Evolutionary conservation across 1,139 yeast genomes (phyloP), one percentile per base, ranked within the genome.

Genomic region (Saccharomyces uvarum): DNA sequence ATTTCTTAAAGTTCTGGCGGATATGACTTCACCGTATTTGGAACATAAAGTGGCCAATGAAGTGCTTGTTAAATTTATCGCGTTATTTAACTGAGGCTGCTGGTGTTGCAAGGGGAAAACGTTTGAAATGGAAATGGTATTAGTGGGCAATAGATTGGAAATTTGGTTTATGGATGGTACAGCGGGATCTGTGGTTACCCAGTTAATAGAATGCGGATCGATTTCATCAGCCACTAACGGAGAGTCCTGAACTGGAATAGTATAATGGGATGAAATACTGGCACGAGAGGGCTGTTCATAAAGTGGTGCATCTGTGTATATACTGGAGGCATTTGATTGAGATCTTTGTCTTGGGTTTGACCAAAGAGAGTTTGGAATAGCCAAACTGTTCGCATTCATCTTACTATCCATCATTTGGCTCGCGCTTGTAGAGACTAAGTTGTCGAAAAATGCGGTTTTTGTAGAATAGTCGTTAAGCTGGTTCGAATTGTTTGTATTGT

Each of bases 61-160:
- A 4, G 68, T 63, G 52, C 69, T 64, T 11, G 71, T 67, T 49
- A 67, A 54, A 53, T 67, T 67, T 13, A 67, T 53, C 2, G 69
- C 62, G 49, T 66, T 67, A 13, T 62, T 59, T 19, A 59, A 76
- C 68, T 58, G 78, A 62, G 56, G 76, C 63, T 57, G 80, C 66
- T 44, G 81, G 63, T 50, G 81, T 73, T 51, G 79, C 73, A 26
- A 96, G 91, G 62, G 91, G 74, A 67, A 66, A 11, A 67, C 65
- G 54, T 90, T 88, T 53, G 90, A 88, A 55, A 91, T 76, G 65
- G 91, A 78, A 51, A 91, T 75, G 14, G 85, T 83, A 59, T 85
- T 81, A 0, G 97, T 86, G 26, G 70, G 70, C 33, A 66, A 55
- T 28, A 66, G 54, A 31, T 61, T 64, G 4, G 65, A 55, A 16